Percentiles rank a stretch among this genome's conserved stretches.
Conservation (phyloP, 2,329 filamentous ascomycete genomes). For the Fusarium sp. region DNA sequence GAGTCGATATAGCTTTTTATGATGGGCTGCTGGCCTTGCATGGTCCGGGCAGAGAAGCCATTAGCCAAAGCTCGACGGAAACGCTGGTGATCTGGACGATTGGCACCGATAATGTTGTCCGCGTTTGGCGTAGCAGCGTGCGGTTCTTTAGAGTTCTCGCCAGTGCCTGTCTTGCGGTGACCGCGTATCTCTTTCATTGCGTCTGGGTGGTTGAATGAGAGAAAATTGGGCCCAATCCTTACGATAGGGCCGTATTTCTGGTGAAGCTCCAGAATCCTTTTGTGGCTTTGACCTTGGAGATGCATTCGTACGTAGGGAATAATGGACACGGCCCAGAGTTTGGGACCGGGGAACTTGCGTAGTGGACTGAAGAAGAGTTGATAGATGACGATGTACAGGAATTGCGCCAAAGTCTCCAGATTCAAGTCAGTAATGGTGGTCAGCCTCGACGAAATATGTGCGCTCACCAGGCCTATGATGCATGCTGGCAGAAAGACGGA, state of each 20-base stretch:
- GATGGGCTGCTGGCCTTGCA: slow-evolving; percentile 5
- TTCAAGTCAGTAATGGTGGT: neutral
- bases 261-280: slow-evolving; percentile 4
- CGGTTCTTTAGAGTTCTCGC: slow-evolving; percentile 6
- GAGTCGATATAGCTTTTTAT: slow-evolving; percentile 2
- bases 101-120: neutral
- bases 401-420: neutral
- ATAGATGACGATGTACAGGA: neutral
- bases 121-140: neutral
- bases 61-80: slow-evolving; percentile 1
- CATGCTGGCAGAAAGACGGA: neutral
- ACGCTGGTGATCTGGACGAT: slow-evolving; percentile 6
- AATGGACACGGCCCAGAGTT: neutral
- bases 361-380: slow-evolving; percentile 9
- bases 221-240: neutral
- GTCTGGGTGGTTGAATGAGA: slow-evolving; percentile 8
- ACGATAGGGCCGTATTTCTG: slow-evolving; percentile 8
- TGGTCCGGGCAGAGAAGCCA: slow-evolving; percentile 6
- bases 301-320: neutral
- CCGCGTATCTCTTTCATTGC: slow-evolving; percentile 10
- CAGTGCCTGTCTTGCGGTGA: neutral
- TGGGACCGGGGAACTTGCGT: slow-evolving; percentile 1
- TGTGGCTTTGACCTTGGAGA: neutral
- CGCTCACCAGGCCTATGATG: neutral
- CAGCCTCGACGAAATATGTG: too few species aligned